phyloP scores from a whole-genome alignment of 2,329 filamentous ascomycete genomes.

The Anisogramma anomala region DNA sequence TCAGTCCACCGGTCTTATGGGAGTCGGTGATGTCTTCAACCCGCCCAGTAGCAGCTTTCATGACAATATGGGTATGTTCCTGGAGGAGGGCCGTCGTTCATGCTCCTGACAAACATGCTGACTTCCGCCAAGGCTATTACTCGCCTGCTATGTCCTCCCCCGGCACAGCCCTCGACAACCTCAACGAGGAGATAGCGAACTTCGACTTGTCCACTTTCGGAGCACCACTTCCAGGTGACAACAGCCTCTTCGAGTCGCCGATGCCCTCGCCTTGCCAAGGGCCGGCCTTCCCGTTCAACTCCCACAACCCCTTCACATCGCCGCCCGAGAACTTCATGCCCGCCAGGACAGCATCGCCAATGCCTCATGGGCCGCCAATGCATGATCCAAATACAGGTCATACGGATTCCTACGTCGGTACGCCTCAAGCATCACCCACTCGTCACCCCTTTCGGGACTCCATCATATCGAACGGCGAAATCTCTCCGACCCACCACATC shows the following conservation, averaged over 20 bases:
- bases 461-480: conserved; percentile 11
- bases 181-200: conserved; percentile 14
- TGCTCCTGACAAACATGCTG: not conserved
- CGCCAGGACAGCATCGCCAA: conserved; percentile 10
- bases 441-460: conserved; percentile 11
- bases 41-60: conserved; percentile 5
- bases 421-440: conserved; percentile 10
- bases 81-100: too few species aligned
- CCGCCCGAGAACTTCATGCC: conserved; percentile 12
- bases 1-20: conserved; percentile 10
- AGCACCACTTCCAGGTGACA: conserved; percentile 8
- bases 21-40: conserved; percentile 12
- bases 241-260: conserved; percentile 10
- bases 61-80: conserved; percentile 13
- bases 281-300: conserved; percentile 8
- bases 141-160: conserved; percentile 12
- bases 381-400: not conserved
- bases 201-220: conserved; percentile 13
- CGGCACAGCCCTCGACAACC: conserved; percentile 10
- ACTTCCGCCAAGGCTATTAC: conserved; percentile 9
- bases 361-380: conserved; percentile 5
- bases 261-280: conserved; percentile 13
- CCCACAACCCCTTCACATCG: conserved; percentile 12
- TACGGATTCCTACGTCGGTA: conserved; percentile 8
- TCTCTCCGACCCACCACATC: conserved; percentile 9